Conservation (phyloP, 2,329 filamentous ascomycete species). For the Pleomassaria siparia region DNA sequence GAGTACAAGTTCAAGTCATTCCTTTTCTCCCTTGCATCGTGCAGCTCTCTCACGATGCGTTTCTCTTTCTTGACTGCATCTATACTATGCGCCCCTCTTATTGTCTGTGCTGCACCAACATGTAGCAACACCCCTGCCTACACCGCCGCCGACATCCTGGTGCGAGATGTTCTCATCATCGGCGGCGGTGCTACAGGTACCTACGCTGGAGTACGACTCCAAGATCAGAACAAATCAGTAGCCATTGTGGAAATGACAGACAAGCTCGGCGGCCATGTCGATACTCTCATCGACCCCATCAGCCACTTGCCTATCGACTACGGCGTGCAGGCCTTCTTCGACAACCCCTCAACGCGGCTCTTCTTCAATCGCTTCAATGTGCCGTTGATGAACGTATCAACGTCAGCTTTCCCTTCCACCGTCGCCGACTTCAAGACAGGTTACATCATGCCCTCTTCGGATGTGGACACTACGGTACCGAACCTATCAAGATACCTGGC, state of each 20-base stretch:
- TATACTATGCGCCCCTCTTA: no score
- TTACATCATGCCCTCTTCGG: slow-evolving; percentile 4
- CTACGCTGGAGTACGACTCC: slow-evolving; percentile 45
- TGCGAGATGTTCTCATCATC: slow-evolving; percentile 41
- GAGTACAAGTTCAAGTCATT: no score
- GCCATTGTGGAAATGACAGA: slow-evolving; percentile 45
- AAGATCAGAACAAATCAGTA: slow-evolving; percentile 41
- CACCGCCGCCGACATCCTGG: slow-evolving; percentile 3
- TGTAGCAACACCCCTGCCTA: neutral
- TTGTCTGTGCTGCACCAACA: no score
- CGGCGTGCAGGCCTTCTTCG: slow-evolving; percentile 41
- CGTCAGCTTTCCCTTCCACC: neutral
- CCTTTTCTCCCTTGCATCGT: no score
- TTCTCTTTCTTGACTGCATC: neutral
- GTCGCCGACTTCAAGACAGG: slow-evolving; percentile 30
- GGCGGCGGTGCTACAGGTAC: slow-evolving; percentile 48
- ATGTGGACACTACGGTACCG: slow-evolving; percentile 1
- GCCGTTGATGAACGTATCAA: neutral
- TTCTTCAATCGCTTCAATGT: slow-evolving; percentile 48
- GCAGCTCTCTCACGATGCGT: no score
- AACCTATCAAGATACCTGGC: slow-evolving; percentile 20
- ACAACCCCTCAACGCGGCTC: slow-evolving; percentile 42
- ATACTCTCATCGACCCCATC: slow-evolving; percentile 48
- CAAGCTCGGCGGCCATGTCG: slow-evolving; percentile 51
- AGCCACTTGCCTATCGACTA: slow-evolving; percentile 34